Percentiles rank a stretch among this genome's conserved stretches.
phyloP scores from a whole-genome alignment of 1,284 basidiomycete genomes.

The Pseudomicrostroma phylloplanum region DNA sequence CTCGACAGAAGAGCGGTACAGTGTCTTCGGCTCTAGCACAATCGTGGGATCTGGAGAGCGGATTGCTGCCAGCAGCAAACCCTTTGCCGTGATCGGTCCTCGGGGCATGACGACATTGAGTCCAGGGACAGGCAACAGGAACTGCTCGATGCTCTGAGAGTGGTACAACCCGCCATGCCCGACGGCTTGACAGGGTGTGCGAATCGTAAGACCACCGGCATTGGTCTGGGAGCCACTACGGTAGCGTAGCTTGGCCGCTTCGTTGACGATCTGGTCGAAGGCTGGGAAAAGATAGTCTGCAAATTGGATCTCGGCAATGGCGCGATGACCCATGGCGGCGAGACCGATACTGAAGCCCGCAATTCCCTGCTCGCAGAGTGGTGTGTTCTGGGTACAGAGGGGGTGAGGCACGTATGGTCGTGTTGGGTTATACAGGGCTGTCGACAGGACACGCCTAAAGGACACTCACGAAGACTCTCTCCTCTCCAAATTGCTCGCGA shows the following conservation, averaged over 20 bases:
- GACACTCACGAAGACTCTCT: constrained; percentile 4
- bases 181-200: constrained; percentile 55
- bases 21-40: constrained; percentile 88
- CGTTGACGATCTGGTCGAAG: constrained; percentile 71
- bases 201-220: constrained; percentile 77
- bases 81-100: constrained; percentile 89
- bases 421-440: too few species aligned
- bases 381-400: constrained; percentile 25
- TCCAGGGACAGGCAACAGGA: constrained; percentile 76
- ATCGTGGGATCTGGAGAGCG: constrained; percentile 87
- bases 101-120: constrained; percentile 88
- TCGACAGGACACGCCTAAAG: background rate
- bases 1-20: constrained; percentile 62
- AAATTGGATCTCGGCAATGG: constrained; percentile 82
- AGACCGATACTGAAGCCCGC: constrained; percentile 89
- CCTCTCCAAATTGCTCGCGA: constrained; percentile 78
- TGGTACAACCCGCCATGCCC: constrained; percentile 72
- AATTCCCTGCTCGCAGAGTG: constrained; percentile 63
- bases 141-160: constrained; percentile 88
- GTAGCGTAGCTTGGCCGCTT: constrained; percentile 87
- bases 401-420: background rate
- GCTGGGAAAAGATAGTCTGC: constrained; percentile 46
- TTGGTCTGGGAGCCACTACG: constrained; percentile 77
- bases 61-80: constrained; percentile 73
- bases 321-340: constrained; percentile 85